phyloP scores from a whole-genome alignment of 2,329 filamentous ascomycete genomes.

The Leptographium lundbergii region DNA sequence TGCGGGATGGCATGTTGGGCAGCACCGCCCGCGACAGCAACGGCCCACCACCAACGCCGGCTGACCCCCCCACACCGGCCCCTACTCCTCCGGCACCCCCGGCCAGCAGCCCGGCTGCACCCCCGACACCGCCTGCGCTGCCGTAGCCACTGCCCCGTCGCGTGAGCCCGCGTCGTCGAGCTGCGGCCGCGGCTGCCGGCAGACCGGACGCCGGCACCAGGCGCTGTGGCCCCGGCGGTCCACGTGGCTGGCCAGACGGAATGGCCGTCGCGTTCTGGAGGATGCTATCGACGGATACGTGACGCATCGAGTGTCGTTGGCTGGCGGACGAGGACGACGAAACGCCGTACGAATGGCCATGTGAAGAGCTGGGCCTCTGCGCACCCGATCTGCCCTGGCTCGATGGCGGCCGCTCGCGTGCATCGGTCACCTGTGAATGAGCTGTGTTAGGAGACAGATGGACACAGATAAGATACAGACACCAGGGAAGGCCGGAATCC shows the following conservation, averaged over 20 bases:
- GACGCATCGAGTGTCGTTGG: conserved; percentile 45
- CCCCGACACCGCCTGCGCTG: conserved; percentile 18
- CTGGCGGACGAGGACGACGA: conserved; percentile 11
- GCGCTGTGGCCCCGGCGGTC: conserved; percentile 49
- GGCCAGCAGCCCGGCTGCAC: not conserved
- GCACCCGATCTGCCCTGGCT: conserved; percentile 13
- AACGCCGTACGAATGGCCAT: not conserved
- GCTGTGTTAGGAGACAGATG: not conserved
- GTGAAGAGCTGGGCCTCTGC: conserved; percentile 8
- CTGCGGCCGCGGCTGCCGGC: conserved; percentile 2
- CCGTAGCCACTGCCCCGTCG: conserved; percentile 13
- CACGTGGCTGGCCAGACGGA: conserved; percentile 80
- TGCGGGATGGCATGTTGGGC: conserved; percentile 63
- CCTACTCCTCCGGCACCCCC: conserved; percentile 18
- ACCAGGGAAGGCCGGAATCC: no score
- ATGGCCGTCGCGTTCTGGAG: conserved; percentile 91
- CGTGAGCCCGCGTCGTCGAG: conserved; percentile 5
- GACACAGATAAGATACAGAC: no score
- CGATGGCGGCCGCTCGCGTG: conserved; percentile 31
- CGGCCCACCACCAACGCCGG: not conserved
- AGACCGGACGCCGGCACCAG: conserved; percentile 2
- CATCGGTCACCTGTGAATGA: conserved; percentile 38
- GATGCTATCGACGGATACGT: conserved; percentile 87
- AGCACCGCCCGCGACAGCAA: conserved; percentile 22
- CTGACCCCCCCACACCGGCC: conserved; percentile 8